These are phyloP conservation scores for Kwoniella europaea DNA, from an alignment of 768 basidiomycete species.

Conservation along the genomic window DNA sequence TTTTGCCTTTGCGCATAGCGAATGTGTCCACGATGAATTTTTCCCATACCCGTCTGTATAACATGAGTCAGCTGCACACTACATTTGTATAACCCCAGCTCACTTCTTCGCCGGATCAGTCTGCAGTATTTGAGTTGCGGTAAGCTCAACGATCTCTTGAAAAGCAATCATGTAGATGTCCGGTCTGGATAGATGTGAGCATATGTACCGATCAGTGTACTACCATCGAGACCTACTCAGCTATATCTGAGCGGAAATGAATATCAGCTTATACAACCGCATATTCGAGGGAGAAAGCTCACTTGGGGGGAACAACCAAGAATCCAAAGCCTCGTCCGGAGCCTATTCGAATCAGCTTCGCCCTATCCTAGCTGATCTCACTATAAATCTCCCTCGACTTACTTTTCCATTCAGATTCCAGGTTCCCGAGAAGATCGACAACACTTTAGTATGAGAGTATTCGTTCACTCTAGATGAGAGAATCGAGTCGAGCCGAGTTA, in stretches of 20 bases:
- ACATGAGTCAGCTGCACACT: conserved; percentile 3
- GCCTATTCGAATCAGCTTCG: conserved; percentile 60
- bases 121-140: conserved; percentile 95
- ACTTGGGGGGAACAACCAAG: conserved; percentile 93
- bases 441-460: conserved; percentile 77
- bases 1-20: conserved; percentile 70
- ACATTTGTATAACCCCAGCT: conserved; percentile 15
- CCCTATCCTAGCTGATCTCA: too few relatives aligned
- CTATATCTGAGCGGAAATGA: conserved; percentile 44
- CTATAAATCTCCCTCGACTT: conserved; percentile 38
- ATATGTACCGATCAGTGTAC: not conserved
- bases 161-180: conserved; percentile 90
- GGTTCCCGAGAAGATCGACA: conserved; percentile 82
- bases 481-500: not conserved
- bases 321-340: conserved; percentile 77
- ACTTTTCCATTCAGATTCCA: conserved; percentile 96
- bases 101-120: conserved; percentile 91
- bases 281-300: not conserved
- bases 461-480: conserved; percentile 67
- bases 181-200: conserved; percentile 51
- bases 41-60: conserved; percentile 83
- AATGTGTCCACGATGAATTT: conserved; percentile 77
- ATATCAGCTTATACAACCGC: not conserved
- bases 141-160: conserved; percentile 96
- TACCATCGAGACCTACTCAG: conserved; percentile 62